These are phyloP conservation scores for Cladorrhinum samala DNA, from an alignment of 495 filamentous ascomycete genomes.

Conservation along the genomic window DNA sequence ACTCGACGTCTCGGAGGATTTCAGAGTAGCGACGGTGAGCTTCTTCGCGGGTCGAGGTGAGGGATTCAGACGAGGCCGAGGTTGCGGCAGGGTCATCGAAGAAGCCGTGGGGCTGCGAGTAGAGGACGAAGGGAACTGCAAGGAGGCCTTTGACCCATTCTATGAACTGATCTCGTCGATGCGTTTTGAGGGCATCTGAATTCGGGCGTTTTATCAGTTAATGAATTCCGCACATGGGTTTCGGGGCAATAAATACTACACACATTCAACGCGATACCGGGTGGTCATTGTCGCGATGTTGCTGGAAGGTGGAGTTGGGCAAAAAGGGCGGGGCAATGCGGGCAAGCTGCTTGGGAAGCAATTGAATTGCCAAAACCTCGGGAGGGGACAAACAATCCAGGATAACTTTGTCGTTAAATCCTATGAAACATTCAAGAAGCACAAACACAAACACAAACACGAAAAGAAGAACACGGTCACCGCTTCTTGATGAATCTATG, in stretches of 20 bases:
- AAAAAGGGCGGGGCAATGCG: not conserved
- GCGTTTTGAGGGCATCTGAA: constrained; percentile 81
- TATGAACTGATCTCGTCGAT: constrained; percentile 80
- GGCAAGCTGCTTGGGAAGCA: too few relatives aligned
- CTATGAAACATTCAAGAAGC: not conserved
- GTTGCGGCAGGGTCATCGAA: constrained; percentile 52
- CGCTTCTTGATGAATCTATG: constrained; percentile 7
- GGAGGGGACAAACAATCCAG: not conserved
- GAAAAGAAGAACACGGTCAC: constrained; percentile 9
- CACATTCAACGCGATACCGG: constrained; percentile 87
- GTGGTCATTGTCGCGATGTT: constrained; percentile 63
- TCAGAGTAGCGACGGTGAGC: constrained; percentile 84
- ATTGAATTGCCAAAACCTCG: too few relatives aligned
- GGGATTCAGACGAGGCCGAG: constrained; percentile 22
- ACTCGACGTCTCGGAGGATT: constrained; percentile 91
- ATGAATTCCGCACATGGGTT: too few relatives aligned
- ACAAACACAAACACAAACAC: not conserved
- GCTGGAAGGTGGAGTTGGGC: not conserved
- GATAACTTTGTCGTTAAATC: not conserved
- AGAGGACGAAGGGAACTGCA: constrained; percentile 93
- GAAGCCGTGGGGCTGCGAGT: constrained; percentile 85
- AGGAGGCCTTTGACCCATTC: constrained; percentile 74
- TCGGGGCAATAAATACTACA: constrained; percentile 14
- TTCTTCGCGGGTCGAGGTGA: constrained; percentile 56
- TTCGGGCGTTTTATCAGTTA: not conserved